phyloP scores from a whole-genome alignment of 352 stramenopile genomes.

The Pythium myriotylum region DNA sequence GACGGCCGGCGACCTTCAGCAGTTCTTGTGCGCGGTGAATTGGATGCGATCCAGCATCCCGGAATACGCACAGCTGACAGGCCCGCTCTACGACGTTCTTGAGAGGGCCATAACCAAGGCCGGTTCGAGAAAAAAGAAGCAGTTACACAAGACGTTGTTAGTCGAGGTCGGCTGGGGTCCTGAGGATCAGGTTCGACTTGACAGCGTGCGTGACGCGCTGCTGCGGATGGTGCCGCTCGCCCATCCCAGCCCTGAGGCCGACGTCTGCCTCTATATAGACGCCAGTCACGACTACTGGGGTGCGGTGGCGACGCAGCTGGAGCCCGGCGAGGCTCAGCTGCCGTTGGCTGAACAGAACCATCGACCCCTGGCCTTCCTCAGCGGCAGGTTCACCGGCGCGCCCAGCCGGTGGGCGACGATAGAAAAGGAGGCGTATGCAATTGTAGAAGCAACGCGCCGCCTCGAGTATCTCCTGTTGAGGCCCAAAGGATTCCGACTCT shows the following conservation, averaged over 20 bases:
- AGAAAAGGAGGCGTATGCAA: conserved; percentile 32
- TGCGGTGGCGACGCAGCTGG: conserved; percentile 22
- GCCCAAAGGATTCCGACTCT: conserved; percentile 24
- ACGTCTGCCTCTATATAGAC: conserved; percentile 32
- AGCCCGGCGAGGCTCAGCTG: background rate
- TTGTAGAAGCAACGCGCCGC: conserved; percentile 30
- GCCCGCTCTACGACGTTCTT: conserved; percentile 20
- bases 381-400: conserved; percentile 19
- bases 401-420: conserved; percentile 23
- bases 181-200: too few relatives aligned
- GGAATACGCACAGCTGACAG: conserved; percentile 22
- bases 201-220: too few relatives aligned
- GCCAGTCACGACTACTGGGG: conserved; percentile 27
- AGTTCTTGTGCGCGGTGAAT: conserved; percentile 36
- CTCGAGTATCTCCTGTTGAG: conserved; percentile 30
- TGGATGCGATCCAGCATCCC: conserved; percentile 42
- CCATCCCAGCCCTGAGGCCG: conserved; percentile 13
- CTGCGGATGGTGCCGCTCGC: conserved; percentile 25
- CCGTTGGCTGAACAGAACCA: conserved; percentile 25
- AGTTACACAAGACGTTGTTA: too few relatives aligned
- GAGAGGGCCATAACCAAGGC: too few relatives aligned
- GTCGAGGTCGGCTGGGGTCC: too few relatives aligned
- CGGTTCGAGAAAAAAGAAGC: too few relatives aligned
- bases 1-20: conserved; percentile 32
- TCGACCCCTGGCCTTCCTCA: conserved; percentile 27